phyloP scores from a whole-genome alignment of 2,329 filamentous ascomycete genomes.

The Talaromyces verruculosus region DNA sequence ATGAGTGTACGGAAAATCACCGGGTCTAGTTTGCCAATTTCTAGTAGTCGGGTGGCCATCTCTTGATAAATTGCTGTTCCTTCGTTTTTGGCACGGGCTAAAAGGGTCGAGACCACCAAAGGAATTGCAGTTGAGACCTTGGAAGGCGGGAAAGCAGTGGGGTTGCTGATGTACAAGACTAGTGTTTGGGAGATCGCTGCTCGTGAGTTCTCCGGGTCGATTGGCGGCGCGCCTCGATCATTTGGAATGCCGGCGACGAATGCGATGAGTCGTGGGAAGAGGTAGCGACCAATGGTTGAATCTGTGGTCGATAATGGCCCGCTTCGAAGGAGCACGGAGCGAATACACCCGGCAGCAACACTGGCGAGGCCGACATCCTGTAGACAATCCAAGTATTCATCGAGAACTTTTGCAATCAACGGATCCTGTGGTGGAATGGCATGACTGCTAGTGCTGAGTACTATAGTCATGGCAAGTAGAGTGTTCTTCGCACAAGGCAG shows the following conservation, averaged over 20 bases:
- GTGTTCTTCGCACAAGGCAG: slow-evolving; percentile 91
- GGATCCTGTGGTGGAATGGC: slow-evolving; percentile 72
- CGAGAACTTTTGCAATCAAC: slow-evolving; percentile 70
- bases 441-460: slow-evolving; percentile 78
- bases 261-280: slow-evolving; percentile 71
- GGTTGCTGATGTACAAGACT: slow-evolving; percentile 63
- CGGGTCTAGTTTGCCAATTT: slow-evolving; percentile 76
- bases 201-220: slow-evolving; percentile 73
- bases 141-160: slow-evolving; percentile 30
- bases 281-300: slow-evolving; percentile 69
- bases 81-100: slow-evolving; percentile 69
- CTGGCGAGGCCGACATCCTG: slow-evolving; percentile 62
- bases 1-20: slow-evolving; percentile 72
- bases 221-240: slow-evolving; percentile 59
- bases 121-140: slow-evolving; percentile 60
- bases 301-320: slow-evolving; percentile 62
- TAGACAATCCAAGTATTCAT: slow-evolving; percentile 82
- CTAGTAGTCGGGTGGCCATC: slow-evolving; percentile 73
- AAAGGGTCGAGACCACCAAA: slow-evolving; percentile 72
- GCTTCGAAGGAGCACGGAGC: slow-evolving; percentile 73
- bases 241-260: slow-evolving; percentile 61
- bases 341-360: slow-evolving; percentile 85
- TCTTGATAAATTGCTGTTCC: slow-evolving; percentile 63
- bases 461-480: slow-evolving; percentile 80
- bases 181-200: slow-evolving; percentile 71